Evolutionary conservation across 2,329 filamentous ascomycete genomes (phyloP).

Genomic region (Plectosphaerella cucumerina): DNA sequence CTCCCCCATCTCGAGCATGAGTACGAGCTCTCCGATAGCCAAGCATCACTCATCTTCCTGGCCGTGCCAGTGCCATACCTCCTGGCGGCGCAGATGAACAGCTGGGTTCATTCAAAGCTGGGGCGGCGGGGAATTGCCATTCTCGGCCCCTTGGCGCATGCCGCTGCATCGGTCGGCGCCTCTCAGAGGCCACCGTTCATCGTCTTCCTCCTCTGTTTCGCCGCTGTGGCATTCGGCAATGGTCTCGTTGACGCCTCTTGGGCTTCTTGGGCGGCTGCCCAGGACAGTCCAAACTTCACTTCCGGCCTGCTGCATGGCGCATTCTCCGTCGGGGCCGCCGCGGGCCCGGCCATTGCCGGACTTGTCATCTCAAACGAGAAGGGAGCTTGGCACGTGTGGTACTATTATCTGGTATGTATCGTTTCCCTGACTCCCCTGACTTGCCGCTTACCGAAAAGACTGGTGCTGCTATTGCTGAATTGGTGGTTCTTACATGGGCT

Average conservation of each 20-base stretch:
- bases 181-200: constrained; percentile 66
- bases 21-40: constrained; percentile 35
- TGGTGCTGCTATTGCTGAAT: constrained; percentile 50
- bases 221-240: constrained; percentile 40
- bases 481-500: constrained; percentile 42
- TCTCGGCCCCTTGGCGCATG: constrained; percentile 30
- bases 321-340: constrained; percentile 67
- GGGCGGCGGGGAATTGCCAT: constrained; percentile 57
- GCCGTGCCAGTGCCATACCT: constrained; percentile 38
- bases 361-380: constrained; percentile 61
- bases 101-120: constrained; percentile 36
- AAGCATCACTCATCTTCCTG: constrained; percentile 40
- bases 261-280: constrained; percentile 38
- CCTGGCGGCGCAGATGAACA: constrained; percentile 31
- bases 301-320: constrained; percentile 68
- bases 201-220: constrained; percentile 58
- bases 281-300: constrained; percentile 40
- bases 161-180: constrained; percentile 58
- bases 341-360: constrained; percentile 67
- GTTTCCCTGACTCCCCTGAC: accelerated
- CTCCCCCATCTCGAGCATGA: constrained; percentile 29
- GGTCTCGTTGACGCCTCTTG: constrained; percentile 38
- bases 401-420: constrained; percentile 62
- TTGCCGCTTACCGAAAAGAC: neutral
- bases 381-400: constrained; percentile 68